Base-by-base conservation (phyloP, 805 yeast species). In the Myxozyma kluyveri region DNA sequence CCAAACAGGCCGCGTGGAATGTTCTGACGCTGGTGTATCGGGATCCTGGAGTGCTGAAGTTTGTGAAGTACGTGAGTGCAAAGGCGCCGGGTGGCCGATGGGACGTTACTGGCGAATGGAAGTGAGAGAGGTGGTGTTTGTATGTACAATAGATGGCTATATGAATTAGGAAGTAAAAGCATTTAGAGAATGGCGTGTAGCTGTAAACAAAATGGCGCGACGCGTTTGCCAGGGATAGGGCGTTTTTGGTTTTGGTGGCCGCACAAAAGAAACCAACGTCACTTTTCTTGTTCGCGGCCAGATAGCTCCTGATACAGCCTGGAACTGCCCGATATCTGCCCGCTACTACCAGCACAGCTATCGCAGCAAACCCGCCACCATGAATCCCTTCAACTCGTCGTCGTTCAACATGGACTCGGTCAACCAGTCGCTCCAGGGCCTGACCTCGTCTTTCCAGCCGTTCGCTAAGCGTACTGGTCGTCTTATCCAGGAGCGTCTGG, bases 81-180 rank as follows among this genome's bases (percentile, higher is more conserved):
- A 80, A 80, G 56, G 96, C 98, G 4, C 82, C 82, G 54, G 96
- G 97, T 1, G 83, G 93, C 37, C 76, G 99, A 65, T 93, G 96
- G 96, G 99, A 93, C 65, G 73, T 93, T 37, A 75, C 76, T 31
- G 81, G 84, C 50, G 85, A 84, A 63, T 91, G 96, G 93, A 27
- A 44, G 40, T 29, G n/a, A n/a, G n/a, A 29, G 33, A 29, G 12
- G 9, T 14, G 12, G 33, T 9, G 9, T 9, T 29, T 29, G 33
- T 29, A 29, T 29, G 14, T 29, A 29, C 33, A 9, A 29, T 14
- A 9, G 14, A 29, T 29, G 33, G 33, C n/a, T n/a, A n/a, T n/a
- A n/a, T n/a, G n/a, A n/a, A n/a, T n/a, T n/a, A n/a, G n/a, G n/a
- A n/a, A n/a, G n/a, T n/a, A n/a, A n/a, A n/a, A n/a, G n/a, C n/a